phyloP scores from a whole-genome alignment of 352 stramenopile genomes.

The Phytopythium helicoides region DNA sequence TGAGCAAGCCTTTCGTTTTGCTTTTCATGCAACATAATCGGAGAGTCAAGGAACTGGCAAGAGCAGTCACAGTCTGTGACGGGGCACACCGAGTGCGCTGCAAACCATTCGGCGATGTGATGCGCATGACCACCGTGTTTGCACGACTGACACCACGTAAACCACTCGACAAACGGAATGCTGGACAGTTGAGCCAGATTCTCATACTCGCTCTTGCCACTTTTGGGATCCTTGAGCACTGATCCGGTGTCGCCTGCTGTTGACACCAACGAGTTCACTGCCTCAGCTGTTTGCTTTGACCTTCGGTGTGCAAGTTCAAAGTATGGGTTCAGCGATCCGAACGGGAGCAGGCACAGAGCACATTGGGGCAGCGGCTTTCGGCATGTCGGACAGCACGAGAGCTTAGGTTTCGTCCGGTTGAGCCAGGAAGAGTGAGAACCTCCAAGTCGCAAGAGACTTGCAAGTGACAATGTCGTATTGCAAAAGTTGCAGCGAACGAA shows the following conservation, averaged over 20 bases:
- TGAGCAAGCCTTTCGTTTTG: slow-evolving; percentile 39
- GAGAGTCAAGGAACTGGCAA: slow-evolving; percentile 83
- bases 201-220: slow-evolving; percentile 64
- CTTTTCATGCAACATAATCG: slow-evolving; percentile 54
- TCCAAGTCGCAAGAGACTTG: slow-evolving; percentile 82
- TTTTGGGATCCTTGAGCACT: slow-evolving; percentile 52
- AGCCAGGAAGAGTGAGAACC: slow-evolving; percentile 90
- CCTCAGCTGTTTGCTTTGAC: slow-evolving; percentile 57
- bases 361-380: slow-evolving; percentile 93
- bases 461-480: slow-evolving; percentile 88
- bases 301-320: slow-evolving; percentile 90
- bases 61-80: slow-evolving; percentile 93
- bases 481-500: slow-evolving; percentile 96
- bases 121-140: slow-evolving; percentile 91
- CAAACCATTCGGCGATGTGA: slow-evolving; percentile 94
- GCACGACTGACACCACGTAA: slow-evolving; percentile 93
- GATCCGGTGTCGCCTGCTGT: slow-evolving; percentile 29
- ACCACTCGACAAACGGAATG: slow-evolving; percentile 95
- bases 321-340: slow-evolving; percentile 95
- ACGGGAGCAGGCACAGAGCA: slow-evolving; percentile 90
- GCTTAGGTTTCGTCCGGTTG: slow-evolving; percentile 87
- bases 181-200: slow-evolving; percentile 88
- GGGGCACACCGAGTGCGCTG: slow-evolving; percentile 84
- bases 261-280: slow-evolving; percentile 33
- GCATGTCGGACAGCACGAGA: slow-evolving; percentile 90